phyloP scores from a whole-genome alignment of 2,329 filamentous ascomycete species.

The Trichoderma atroviride region DNA sequence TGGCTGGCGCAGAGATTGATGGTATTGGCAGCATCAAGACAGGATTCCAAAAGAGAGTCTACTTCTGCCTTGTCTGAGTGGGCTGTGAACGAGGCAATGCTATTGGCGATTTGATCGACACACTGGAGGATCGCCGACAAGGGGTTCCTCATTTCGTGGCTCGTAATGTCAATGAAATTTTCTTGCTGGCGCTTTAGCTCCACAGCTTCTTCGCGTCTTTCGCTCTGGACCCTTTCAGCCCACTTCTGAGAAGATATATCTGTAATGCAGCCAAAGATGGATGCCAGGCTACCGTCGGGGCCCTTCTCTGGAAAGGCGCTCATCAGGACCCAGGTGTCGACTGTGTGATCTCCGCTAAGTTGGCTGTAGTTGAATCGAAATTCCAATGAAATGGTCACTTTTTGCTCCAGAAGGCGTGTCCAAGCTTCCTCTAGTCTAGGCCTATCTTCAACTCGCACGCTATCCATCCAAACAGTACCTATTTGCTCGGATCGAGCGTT shows the following conservation, averaged over 20 bases:
- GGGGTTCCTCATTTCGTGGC: slow-evolving; percentile 77
- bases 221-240: slow-evolving; percentile 78
- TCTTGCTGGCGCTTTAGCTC: slow-evolving; percentile 74
- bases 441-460: slow-evolving; percentile 68
- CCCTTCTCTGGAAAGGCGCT: slow-evolving; percentile 75
- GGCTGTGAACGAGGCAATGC: slow-evolving; percentile 49
- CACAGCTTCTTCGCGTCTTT: slow-evolving; percentile 77
- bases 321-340: slow-evolving; percentile 77
- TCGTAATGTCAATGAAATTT: slow-evolving; percentile 75
- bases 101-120: slow-evolving; percentile 68
- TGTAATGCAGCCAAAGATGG: slow-evolving; percentile 78
- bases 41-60: slow-evolving; percentile 54
- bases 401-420: slow-evolving; percentile 62
- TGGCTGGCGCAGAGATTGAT: slow-evolving; percentile 80
- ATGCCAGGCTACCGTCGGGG: slow-evolving; percentile 65
- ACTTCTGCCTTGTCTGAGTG: slow-evolving; percentile 47
- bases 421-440: slow-evolving; percentile 61
- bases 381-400: slow-evolving; percentile 67
- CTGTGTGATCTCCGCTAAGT: slow-evolving; percentile 58
- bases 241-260: slow-evolving; percentile 86
- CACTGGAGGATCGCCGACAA: slow-evolving; percentile 75
- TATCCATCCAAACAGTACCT: slow-evolving; percentile 71
- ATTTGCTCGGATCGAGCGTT: slow-evolving; percentile 62
- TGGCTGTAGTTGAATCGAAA: slow-evolving; percentile 74
- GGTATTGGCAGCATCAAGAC: slow-evolving; percentile 77